phyloP scores from a whole-genome alignment of 768 basidiomycete species.

The Kwoniella mangroviensis region DNA sequence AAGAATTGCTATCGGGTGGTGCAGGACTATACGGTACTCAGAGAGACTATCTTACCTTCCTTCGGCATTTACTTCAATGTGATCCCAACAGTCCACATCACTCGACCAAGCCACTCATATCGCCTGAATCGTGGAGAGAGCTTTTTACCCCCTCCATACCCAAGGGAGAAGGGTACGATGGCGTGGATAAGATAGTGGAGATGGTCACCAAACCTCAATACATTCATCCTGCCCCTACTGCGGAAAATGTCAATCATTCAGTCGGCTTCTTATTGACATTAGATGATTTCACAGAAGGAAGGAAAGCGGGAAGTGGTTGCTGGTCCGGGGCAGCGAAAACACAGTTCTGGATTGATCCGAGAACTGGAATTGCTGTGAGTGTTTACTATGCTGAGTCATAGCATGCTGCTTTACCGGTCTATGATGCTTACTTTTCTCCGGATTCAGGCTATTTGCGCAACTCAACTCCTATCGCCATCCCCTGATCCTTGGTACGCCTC shows the following conservation, averaged over 20 bases:
- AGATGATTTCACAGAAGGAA: slow-evolving; percentile 27
- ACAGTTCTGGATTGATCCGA: slow-evolving; percentile 46
- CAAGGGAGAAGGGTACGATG: slow-evolving; percentile 19
- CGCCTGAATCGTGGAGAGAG: slow-evolving; percentile 37
- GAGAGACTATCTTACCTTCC: slow-evolving; percentile 30
- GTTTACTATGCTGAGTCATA: too few species aligned
- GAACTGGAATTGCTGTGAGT: slow-evolving; percentile 45
- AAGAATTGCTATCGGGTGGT: slow-evolving; percentile 19
- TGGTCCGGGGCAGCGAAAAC: slow-evolving; percentile 44
- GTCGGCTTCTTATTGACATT: slow-evolving; percentile 37
- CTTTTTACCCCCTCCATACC: slow-evolving; percentile 38
- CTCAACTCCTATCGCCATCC: slow-evolving; percentile 27
- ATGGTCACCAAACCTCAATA: slow-evolving; percentile 28
- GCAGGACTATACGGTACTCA: slow-evolving; percentile 33
- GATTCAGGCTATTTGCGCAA: slow-evolving; percentile 26
- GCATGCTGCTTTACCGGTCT: too few species aligned
- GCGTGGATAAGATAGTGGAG: slow-evolving; percentile 20
- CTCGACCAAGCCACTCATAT: slow-evolving; percentile 32
- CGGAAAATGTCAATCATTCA: slow-evolving; percentile 37
- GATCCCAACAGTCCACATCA: slow-evolving; percentile 26
- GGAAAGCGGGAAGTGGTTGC: slow-evolving; percentile 41
- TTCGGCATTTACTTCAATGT: slow-evolving; percentile 42
- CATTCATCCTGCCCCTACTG: slow-evolving; percentile 27
- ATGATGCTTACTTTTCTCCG: too few species aligned
- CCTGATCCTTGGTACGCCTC: slow-evolving; percentile 30